These are phyloP conservation scores for Luzula sylvatica DNA, from an alignment of 176 grass and related monocot species.

Conservation along the genomic window DNA sequence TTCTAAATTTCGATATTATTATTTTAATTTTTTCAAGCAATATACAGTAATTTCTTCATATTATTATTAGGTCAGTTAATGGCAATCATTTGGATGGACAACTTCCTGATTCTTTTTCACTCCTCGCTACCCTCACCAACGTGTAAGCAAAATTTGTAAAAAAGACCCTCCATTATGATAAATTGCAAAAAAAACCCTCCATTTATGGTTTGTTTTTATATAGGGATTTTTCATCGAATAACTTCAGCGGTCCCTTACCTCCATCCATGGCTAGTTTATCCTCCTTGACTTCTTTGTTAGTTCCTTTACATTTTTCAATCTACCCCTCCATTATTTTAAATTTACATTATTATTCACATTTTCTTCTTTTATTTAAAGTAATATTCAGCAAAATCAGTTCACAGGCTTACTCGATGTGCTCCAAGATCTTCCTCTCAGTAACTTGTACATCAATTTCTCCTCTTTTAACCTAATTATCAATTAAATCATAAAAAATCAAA, in stretches of 20 bases:
- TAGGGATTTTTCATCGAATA: constrained; percentile 93
- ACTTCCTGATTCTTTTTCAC: constrained; percentile 70
- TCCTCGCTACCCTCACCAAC: constrained; percentile 56
- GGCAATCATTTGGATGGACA: constrained; percentile 66
- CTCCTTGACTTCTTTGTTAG: constrained; percentile 85
- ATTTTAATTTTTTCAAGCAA: constrained; percentile 8
- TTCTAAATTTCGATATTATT: neutral
- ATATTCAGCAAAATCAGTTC: constrained; percentile 87
- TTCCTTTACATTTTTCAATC: constrained; percentile 1
- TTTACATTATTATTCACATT: neutral
- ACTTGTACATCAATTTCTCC: constrained; percentile 61
- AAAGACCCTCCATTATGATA: no score
- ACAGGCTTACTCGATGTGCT: constrained; percentile 68
- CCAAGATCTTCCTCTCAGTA: constrained; percentile 79
- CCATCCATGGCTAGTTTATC: constrained; percentile 69
- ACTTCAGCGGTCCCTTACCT: constrained; percentile 65
- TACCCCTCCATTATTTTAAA: no score
- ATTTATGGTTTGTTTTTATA: no score
- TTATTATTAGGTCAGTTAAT: constrained; percentile 55
- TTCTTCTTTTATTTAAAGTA: constrained; percentile 28
- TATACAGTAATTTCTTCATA: constrained; percentile 19
- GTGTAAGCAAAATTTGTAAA: constrained; percentile 43
- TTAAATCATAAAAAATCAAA: constrained; percentile 10
- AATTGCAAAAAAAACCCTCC: no score
- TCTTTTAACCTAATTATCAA: constrained; percentile 5